These are phyloP conservation scores for Fusarium miscanthi DNA, from an alignment of 2,329 filamentous ascomycete species.

Conservation along the genomic window DNA sequence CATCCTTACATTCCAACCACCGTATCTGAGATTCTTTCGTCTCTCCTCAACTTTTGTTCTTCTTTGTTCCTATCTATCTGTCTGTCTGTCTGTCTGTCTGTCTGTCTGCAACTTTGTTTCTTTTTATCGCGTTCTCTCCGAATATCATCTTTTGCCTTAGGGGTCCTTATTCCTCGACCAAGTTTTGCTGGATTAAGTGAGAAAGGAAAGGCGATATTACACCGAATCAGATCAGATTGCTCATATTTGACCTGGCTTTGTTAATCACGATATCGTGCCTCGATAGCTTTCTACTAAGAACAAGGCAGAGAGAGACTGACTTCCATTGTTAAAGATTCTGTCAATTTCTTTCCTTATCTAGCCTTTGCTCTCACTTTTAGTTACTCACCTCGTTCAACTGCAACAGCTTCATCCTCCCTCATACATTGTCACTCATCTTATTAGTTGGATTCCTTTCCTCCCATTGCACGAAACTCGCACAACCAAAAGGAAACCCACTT, in stretches of 20 bases:
- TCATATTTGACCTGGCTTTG: neutral
- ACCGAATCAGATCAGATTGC: slow-evolving; percentile 7
- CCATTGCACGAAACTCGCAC: slow-evolving; percentile 15
- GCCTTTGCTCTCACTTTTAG: neutral
- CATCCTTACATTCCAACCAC: slow-evolving; percentile 11
- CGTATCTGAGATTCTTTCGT: neutral
- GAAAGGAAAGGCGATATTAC: neutral
- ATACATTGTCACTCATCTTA: neutral
- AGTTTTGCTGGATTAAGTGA: neutral
- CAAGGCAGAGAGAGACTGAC: neutral
- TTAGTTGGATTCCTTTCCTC: neutral
- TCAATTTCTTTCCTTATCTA: slow-evolving; percentile 2
- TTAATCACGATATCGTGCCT: neutral
- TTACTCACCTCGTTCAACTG: neutral
- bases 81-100: neutral
- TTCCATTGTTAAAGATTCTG: neutral
- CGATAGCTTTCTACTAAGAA: neutral
- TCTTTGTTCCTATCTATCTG: neutral
- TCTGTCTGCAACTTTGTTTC: neutral
- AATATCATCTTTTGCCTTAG: neutral
- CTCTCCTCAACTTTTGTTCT: neutral
- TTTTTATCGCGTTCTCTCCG: neutral
- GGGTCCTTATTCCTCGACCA: neutral
- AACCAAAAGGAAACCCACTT: slow-evolving; percentile 11
- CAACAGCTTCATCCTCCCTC: neutral